Evolutionary conservation across 768 basidiomycete genomes (phyloP), one percentile per base, ranked within the genome.

Genomic region (Pleurotus platypus): DNA sequence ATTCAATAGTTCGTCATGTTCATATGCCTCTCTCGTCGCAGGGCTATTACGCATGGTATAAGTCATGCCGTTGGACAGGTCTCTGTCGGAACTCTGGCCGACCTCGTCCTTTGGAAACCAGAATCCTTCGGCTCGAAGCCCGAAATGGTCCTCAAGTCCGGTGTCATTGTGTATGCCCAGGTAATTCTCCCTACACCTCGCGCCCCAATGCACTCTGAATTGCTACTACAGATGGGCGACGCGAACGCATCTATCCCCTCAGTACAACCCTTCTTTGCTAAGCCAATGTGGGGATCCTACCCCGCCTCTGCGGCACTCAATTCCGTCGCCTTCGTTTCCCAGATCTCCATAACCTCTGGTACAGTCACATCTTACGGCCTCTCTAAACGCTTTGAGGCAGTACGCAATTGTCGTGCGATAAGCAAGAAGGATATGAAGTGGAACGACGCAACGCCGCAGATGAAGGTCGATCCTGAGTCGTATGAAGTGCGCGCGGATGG

Each of bases 231-330:
- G 90, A 90, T 99, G 86, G 97, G 97, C 15, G 97, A 99, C 46
- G 90, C 96, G 0, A 98, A 98, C 70, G 97, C 82, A 1, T 95
- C 94, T 6, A 98, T 99, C 60, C 94, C 97, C 11, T 91, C 92
- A 1, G 92, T 99, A 0, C 94, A 98, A 67, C 97, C 97, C 0
- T 82, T 86, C 67, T 84, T 83, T 60, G 83, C 86, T 7, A 84
- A 87, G 45, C 93, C 92, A 1, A 98, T 98, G 97, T 99, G 95
- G 94, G 96, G 92, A 12, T 70, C 87, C 26, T 75, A 89, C 59
- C 76, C 93, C 0, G 73, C 77, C 1, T 86, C 92, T 2, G 96
- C 93, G 0, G 89, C 91, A 0, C 79, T 87, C 51, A 91, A 90
- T 72, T 96, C 94, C 0, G 76, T 94, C 54, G 75, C 86, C 3